Evolutionary conservation across 176 grass and related monocot species (phyloP).

Genomic region (Aegilops umbellulata): DNA sequence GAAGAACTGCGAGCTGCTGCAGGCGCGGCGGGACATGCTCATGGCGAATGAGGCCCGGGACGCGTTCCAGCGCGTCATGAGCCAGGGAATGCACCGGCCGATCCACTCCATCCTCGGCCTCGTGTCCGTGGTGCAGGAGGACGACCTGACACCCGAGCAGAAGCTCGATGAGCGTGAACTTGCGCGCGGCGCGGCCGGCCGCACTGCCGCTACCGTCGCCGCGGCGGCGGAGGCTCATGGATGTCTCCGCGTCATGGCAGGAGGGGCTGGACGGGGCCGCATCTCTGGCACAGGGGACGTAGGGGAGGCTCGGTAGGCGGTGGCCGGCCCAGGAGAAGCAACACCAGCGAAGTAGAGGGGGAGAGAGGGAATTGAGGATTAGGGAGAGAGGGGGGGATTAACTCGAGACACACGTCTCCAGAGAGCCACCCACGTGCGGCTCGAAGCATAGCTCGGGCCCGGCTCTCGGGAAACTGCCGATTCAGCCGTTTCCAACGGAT

Average conservation of each 20-base stretch:
- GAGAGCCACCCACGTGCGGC: too few species aligned
- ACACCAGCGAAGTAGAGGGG: too few species aligned
- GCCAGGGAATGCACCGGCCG: slow-evolving; percentile 49
- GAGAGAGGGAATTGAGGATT: too few species aligned
- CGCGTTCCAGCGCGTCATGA: slow-evolving; percentile 57
- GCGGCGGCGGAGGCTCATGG: not conserved
- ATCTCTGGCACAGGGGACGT: not conserved
- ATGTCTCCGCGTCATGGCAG: not conserved
- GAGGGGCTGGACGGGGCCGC: not conserved
- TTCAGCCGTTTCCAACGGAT: too few species aligned
- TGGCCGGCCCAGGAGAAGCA: slow-evolving; percentile 1
- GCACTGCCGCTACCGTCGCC: not conserved
- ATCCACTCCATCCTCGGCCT: slow-evolving; percentile 59
- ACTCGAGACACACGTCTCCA: too few species aligned
- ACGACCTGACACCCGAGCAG: slow-evolving; percentile 41
- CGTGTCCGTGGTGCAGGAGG: slow-evolving; percentile 56
- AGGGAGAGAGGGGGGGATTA: too few species aligned
- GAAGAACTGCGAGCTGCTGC: slow-evolving; percentile 65
- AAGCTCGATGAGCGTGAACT: slow-evolving; percentile 43
- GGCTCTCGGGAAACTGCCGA: too few species aligned
- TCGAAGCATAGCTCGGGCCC: too few species aligned
- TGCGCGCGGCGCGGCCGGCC: not conserved
- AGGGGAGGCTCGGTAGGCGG: not conserved
- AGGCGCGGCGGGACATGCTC: slow-evolving; percentile 40
- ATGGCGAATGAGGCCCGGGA: slow-evolving; percentile 62